phyloP scores from a whole-genome alignment of 345 rosid species.

The Punica granatum region DNA sequence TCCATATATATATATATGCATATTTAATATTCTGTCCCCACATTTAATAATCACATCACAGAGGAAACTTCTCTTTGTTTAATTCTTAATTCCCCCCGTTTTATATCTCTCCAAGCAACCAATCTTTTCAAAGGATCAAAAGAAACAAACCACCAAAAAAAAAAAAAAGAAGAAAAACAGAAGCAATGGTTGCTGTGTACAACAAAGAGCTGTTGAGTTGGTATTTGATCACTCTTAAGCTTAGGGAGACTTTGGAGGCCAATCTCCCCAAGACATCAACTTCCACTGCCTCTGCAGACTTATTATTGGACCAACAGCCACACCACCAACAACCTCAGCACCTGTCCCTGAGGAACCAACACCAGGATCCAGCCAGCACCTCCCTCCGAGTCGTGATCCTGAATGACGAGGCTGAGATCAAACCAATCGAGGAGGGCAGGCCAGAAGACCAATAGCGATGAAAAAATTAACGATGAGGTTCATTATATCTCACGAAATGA shows the following conservation, averaged over 20 bases:
- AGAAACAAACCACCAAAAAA: background rate
- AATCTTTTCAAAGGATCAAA: background rate
- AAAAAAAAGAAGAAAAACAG: background rate
- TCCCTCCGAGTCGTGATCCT: conserved; percentile 19
- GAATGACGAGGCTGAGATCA: conserved; percentile 14
- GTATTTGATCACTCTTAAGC: conserved; percentile 66
- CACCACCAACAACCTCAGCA: conserved; percentile 16
- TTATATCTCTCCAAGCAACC: background rate
- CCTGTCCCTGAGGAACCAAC: conserved; percentile 6
- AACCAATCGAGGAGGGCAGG: conserved; percentile 15
- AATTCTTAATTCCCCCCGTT: too few relatives aligned
- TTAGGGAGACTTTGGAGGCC: conserved; percentile 56
- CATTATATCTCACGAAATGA: too few relatives aligned
- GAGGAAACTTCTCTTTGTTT: too few relatives aligned
- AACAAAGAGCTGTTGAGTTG: conserved; percentile 63
- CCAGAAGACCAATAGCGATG: too few relatives aligned
- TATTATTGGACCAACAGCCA: background rate
- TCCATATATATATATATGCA: too few relatives aligned
- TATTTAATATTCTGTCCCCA: too few relatives aligned
- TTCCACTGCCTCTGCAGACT: conserved; percentile 9
- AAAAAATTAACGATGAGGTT: too few relatives aligned
- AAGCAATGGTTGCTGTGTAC: conserved; percentile 61
- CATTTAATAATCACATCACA: too few relatives aligned
- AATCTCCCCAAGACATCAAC: conserved; percentile 22
- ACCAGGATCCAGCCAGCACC: background rate